These are phyloP conservation scores for Dothideomycetidae sp. DNA, from an alignment of 2,329 filamentous ascomycete genomes.

Conservation along the genomic window DNA sequence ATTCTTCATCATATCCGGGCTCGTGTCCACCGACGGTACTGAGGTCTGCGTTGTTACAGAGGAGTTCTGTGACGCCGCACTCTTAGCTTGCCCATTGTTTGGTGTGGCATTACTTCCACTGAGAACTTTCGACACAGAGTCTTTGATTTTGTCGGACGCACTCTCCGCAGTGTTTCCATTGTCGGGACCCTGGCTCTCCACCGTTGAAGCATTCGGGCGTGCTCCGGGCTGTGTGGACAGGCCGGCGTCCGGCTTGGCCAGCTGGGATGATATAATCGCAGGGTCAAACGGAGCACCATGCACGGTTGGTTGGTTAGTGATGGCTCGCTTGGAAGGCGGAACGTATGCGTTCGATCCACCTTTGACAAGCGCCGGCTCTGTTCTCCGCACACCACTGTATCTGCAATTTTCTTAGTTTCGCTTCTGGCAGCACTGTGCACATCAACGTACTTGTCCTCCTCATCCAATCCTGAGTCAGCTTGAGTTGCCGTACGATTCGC, in stretches of 20 bases:
- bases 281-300: constrained; percentile 69
- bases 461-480: constrained; percentile 56
- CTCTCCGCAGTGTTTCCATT: constrained; percentile 15
- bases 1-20: constrained; percentile 46
- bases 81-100: constrained; percentile 1
- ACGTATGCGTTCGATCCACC: constrained; percentile 63
- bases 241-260: constrained; percentile 35
- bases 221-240: constrained; percentile 1
- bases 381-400: constrained; percentile 81
- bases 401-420: too few relatives aligned
- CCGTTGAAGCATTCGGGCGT: constrained; percentile 7
- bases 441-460: constrained; percentile 70
- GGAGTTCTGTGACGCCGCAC: constrained; percentile 7
- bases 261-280: constrained; percentile 78
- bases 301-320: constrained; percentile 57
- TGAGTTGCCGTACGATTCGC: constrained; percentile 57
- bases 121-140: constrained; percentile 7
- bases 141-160: constrained; percentile 7
- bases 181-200: constrained; percentile 18
- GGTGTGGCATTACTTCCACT: neutral
- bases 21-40: constrained; percentile 23
- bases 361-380: constrained; percentile 47
- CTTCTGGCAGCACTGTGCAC: constrained; percentile 11
- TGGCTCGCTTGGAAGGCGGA: constrained; percentile 73
- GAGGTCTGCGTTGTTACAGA: constrained; percentile 11